Conservation (phyloP, 495 filamentous ascomycete species). For the Wilcoxina mikolae region DNA sequence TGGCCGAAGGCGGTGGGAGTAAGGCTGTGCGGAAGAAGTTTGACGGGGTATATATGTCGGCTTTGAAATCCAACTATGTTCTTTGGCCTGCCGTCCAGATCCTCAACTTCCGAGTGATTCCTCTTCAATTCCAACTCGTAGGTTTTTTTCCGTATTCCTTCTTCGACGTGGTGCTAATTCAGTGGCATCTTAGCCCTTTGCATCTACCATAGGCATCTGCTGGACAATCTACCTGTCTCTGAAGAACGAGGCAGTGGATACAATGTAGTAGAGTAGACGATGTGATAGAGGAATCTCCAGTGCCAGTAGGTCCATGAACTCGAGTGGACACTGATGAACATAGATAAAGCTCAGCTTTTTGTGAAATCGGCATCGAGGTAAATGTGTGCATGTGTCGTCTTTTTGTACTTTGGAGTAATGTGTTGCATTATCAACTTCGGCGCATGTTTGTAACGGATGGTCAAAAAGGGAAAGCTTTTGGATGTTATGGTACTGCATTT, state of each 20-base stretch:
- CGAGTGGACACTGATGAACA: too few relatives aligned
- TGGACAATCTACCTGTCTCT: constrained; percentile 99
- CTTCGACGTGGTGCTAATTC: background rate
- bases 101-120: constrained; percentile 87
- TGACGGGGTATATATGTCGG: constrained; percentile 80
- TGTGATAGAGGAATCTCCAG: too few relatives aligned
- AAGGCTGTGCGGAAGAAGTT: constrained; percentile 72
- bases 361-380: too few relatives aligned
- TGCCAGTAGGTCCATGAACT: too few relatives aligned
- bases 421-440: too few relatives aligned
- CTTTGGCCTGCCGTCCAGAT: constrained; percentile 94
- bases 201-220: constrained; percentile 88
- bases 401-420: too few relatives aligned
- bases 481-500: too few relatives aligned
- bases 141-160: constrained; percentile 32
- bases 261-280: too few relatives aligned
- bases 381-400: too few relatives aligned
- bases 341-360: too few relatives aligned
- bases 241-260: constrained; percentile 72
- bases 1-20: constrained; percentile 82
- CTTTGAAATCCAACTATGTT: constrained; percentile 87
- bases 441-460: too few relatives aligned
- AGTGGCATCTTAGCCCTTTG: constrained; percentile 58
- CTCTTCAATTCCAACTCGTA: constrained; percentile 90
- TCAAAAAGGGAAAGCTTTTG: too few relatives aligned